These are phyloP conservation scores for Camellia oleifera DNA, from an alignment of 179 eudicot genomes.

Conservation along the genomic window DNA sequence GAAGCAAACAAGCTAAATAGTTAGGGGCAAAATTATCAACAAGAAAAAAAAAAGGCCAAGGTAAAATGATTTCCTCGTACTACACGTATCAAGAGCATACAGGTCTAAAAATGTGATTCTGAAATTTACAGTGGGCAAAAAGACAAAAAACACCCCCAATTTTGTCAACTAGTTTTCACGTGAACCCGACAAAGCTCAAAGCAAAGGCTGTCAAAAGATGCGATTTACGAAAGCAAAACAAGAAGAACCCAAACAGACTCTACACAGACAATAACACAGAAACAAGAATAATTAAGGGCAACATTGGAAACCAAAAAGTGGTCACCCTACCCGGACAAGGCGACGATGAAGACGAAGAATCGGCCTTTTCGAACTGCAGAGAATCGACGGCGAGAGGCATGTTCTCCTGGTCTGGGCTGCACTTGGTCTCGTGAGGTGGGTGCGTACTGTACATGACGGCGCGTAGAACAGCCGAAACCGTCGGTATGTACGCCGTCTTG, in stretches of 20 bases:
- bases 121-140: slow-evolving; percentile 33
- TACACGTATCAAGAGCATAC: background rate
- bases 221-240: too few species aligned
- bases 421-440: slow-evolving; percentile 62
- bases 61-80: slow-evolving; percentile 14
- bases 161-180: slow-evolving; percentile 40
- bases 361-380: slow-evolving; percentile 56
- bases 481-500: slow-evolving; percentile 91
- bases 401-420: slow-evolving; percentile 78
- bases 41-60: background rate
- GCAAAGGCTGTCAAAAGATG: background rate
- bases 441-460: slow-evolving; percentile 91
- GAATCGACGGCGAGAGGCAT: slow-evolving; percentile 97
- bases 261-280: slow-evolving; percentile 9
- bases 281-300: slow-evolving; percentile 30
- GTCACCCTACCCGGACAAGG: background rate
- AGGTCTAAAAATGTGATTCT: background rate
- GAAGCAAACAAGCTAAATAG: too few species aligned
- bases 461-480: slow-evolving; percentile 86
- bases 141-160: slow-evolving; percentile 28
- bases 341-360: slow-evolving; percentile 27
- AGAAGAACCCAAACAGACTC: background rate
- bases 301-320: slow-evolving; percentile 14
- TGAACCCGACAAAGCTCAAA: slow-evolving; percentile 22
- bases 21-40: too few species aligned